Evolutionary conservation across 306 rosid species (phyloP).

Genomic region (Acacia acuminata): DNA sequence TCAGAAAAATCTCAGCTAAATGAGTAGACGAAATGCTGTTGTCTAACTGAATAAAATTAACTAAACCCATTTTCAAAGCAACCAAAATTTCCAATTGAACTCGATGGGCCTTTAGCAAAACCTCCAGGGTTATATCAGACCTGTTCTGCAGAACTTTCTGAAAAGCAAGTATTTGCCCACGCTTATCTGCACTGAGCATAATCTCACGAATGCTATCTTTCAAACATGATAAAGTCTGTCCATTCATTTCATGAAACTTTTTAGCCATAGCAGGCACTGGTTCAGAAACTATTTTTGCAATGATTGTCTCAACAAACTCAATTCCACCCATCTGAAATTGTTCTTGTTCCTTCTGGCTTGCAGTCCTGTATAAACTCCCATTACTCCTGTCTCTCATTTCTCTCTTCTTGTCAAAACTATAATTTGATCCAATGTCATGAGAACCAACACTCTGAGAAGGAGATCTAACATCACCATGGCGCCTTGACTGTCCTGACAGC

Average conservation of each 20-base stretch:
- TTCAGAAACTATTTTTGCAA: conserved; percentile 72
- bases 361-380: conserved; percentile 71
- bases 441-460: conserved; percentile 88
- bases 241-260: conserved; percentile 77
- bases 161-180: conserved; percentile 52
- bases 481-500: conserved; percentile 73
- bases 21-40: conserved; percentile 55
- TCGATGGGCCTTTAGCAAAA: conserved; percentile 66
- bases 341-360: conserved; percentile 76
- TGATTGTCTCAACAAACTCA: conserved; percentile 70
- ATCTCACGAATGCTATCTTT: conserved; percentile 73
- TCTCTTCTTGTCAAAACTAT: conserved; percentile 75
- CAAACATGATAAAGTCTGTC: conserved; percentile 49
- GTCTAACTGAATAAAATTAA: conserved; percentile 62
- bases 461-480: conserved; percentile 76
- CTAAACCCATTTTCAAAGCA: conserved; percentile 74
- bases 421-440: conserved; percentile 80
- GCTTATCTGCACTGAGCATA: conserved; percentile 72
- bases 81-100: conserved; percentile 87
- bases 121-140: conserved; percentile 76
- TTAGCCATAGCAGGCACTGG: conserved; percentile 72
- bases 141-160: conserved; percentile 75
- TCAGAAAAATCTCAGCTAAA: conserved; percentile 82
- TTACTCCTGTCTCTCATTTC: conserved; percentile 63
- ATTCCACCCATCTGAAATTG: conserved; percentile 53